Conservation (phyloP, 495 filamentous ascomycete genomes). For the Penicillium bovifimosum region DNA sequence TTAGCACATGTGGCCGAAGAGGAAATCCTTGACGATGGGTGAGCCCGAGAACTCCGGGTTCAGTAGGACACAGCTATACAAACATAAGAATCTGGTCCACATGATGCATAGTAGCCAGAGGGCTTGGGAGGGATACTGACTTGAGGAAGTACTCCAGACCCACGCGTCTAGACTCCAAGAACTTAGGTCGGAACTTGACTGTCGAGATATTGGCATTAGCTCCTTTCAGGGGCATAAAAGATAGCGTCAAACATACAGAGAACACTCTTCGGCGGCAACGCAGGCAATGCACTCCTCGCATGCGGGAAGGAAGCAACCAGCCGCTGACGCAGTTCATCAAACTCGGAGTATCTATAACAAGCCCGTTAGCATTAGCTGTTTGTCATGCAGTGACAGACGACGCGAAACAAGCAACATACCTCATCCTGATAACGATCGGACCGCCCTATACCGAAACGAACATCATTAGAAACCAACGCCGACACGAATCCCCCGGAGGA, state of each 20-base stretch:
- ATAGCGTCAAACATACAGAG: constrained; percentile 47
- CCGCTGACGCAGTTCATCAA: constrained; percentile 55
- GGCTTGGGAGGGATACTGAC: constrained; percentile 35
- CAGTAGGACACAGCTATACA: constrained; percentile 53
- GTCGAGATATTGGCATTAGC: constrained; percentile 10
- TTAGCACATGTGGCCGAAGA: constrained; percentile 46
- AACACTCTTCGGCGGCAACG: constrained; percentile 63
- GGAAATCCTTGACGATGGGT: constrained; percentile 64
- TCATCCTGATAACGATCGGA: constrained; percentile 55
- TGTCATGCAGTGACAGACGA: no score
- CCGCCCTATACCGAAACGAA: constrained; percentile 43
- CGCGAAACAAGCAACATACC: constrained; percentile 30
- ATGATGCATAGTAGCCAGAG: background rate
- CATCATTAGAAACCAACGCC: background rate
- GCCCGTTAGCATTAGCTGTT: background rate
- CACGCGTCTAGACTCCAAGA: constrained; percentile 58
- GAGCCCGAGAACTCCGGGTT: constrained; percentile 67
- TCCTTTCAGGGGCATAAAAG: background rate
- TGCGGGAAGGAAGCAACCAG: constrained; percentile 61
- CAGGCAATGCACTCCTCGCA: constrained; percentile 57
- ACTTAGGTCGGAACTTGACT: constrained; percentile 63
- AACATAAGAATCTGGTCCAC: background rate
- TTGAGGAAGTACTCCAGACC: constrained; percentile 69
- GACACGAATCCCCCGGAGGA: no score
- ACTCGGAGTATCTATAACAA: constrained; percentile 61